Evolutionary conservation across 2,329 filamentous ascomycete species (phyloP), one percentile per base, ranked within the genome.

Genomic region (Scedosporium apiospermum): DNA sequence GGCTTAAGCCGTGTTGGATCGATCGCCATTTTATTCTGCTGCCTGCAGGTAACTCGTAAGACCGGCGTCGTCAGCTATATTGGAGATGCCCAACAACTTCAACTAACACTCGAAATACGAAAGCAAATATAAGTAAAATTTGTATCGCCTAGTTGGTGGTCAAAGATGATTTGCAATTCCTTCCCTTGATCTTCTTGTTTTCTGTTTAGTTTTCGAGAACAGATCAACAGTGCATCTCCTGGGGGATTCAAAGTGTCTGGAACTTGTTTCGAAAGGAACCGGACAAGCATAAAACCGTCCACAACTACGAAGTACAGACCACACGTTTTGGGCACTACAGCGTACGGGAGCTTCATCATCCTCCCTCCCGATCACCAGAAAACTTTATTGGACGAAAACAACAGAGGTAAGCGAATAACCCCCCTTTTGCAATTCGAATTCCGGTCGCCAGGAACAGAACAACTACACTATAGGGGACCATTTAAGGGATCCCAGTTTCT

Each of bases 221-320:
- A 14, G 60, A 57, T 61, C 60, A 14, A 61, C 46, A 4, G 60
- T 26, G 49, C 59, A 61, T 53, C 59, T 14, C 46, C 38, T 26
- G 49, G 49, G 34, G 34, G 18, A 57, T 61, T 38, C 42, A 57
- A 57, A 46, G 34, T 27, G 49, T 61, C 49, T 61, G 60, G 49
- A 61, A 61, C 49, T 44, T 57, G 60, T 61, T 61, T 61, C 60
- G 60, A 44, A 57, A 18, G 41, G 5, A 26, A 27, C n/a, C 46
- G 26, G 21, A 61, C 59, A n/a, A 38, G 59, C 3, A 12, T 14
- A 58, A 16, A 58, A 46, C 6, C n/a, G 27, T 16, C 23, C 23
- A 34, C 16, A 53, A 41, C 23, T 42, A 18, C 30, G 23, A 30
- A 21, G 57, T 3, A 30, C 6, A n/a, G 51, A 30, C 51, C 26